phyloP scores from a whole-genome alignment of 2,329 filamentous ascomycete species.

The Fusarium dimerum region DNA sequence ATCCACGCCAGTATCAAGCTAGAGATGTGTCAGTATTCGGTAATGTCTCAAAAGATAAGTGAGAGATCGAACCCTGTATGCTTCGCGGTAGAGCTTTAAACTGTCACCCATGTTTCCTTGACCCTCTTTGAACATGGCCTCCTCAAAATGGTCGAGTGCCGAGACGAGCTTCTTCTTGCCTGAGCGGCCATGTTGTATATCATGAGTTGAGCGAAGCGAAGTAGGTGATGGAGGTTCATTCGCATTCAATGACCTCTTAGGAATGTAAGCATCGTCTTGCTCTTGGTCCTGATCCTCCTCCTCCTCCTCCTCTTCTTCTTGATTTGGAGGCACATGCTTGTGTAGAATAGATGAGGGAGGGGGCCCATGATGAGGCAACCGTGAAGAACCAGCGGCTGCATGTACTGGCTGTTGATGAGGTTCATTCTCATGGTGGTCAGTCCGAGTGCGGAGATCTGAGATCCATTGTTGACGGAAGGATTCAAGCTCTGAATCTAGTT shows the following conservation, averaged over 20 bases:
- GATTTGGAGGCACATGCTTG: conserved; percentile 6
- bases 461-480: conserved; percentile 85
- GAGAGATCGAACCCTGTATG: conserved; percentile 67
- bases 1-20: conserved; percentile 86
- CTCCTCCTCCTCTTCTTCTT: neutral
- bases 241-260: conserved; percentile 37
- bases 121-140: conserved; percentile 83
- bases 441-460: conserved; percentile 66
- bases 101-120: conserved; percentile 88
- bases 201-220: conserved; percentile 2
- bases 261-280: conserved; percentile 38
- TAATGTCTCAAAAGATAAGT: no score
- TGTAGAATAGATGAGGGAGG: conserved; percentile 23
- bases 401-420: conserved; percentile 10
- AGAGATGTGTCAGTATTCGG: conserved; percentile 14
- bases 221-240: conserved; percentile 3
- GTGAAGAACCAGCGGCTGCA: conserved; percentile 11
- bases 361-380: conserved; percentile 16
- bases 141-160: conserved; percentile 90
- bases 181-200: conserved; percentile 10
- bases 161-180: conserved; percentile 59
- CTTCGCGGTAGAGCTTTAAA: conserved; percentile 82
- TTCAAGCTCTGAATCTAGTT: conserved; percentile 72
- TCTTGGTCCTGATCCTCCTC: conserved; percentile 25
- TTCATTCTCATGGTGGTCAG: conserved; percentile 23